Base-by-base conservation (phyloP, 139 green algal species). In the Micractinium conductrix region DNA sequence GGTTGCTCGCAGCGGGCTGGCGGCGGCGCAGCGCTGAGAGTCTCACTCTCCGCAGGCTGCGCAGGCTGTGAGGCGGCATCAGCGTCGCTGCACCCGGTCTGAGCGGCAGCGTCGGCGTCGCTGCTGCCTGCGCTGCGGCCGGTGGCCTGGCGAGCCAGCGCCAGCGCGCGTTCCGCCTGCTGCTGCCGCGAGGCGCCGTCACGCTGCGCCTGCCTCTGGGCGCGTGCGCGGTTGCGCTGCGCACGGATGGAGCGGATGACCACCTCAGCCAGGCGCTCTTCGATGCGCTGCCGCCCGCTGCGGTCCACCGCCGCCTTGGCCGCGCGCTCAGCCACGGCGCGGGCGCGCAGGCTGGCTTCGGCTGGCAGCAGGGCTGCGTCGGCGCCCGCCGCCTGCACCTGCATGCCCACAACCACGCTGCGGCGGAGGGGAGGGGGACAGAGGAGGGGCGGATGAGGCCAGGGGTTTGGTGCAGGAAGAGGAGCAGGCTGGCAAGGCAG, bases 191-290 rank as follows among this genome's bases (percentile, higher is more conserved):
- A 45, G 30, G 44, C 35, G 30, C 26, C 33, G 37, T 80, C 73
- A 5, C 62, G 79, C 45, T 69, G 30, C 40, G 33, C 22, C n/a
- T 86, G 81, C 28, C 50, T 48, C 16, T 48, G n/a, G 8, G 17
- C 19, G 44, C 81, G 80, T 21, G 72, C 69, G 35, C 76, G 78
- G 42, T 55, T 62, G 35, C 81, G 80, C 73, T 84, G 80, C 58
- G 74, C 44, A 19, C 80, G 58, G 9, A 80, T 70, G 72, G 28
- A 85, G 74, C 50, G 40, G 14, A 89, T 67, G 1, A 89, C 48
- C 30, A 76, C n/a, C 73, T 89, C 86, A 7, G 71, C 75, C 73
- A 89, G 83, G 4, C 60, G 60, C 72, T 87, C 73, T 70, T 89
- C 80, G 35, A 89, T 60, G 38, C 37, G 63, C 75, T 71, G 65